Evolutionary conservation across 148 eudicot species (phyloP), one percentile per base, ranked within the genome.

Genomic region (Beta vulgaris): DNA sequence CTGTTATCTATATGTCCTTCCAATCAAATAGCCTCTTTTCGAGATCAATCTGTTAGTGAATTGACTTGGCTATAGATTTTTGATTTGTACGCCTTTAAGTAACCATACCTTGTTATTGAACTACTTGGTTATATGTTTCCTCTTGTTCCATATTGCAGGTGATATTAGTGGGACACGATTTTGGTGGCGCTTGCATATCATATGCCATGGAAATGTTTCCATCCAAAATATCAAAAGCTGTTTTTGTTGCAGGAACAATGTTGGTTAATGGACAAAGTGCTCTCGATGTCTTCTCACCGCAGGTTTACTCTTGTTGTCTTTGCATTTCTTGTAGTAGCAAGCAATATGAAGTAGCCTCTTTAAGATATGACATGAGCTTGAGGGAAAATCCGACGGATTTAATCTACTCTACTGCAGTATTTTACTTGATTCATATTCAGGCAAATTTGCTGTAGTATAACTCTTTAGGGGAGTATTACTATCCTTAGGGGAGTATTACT

Each of bases 91-190:
- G n/a, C n/a, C 43, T 31, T 9, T 25, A 9, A 55, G 4, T 28
- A 65, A 8, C 31, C n/a, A 9, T 34, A 19, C 29, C 46, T 1
- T 6, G 26, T 39, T 66, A 8, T 25, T 35, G 59, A 64, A 46
- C 21, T 19, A n/a, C 14, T 8, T 19, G 23, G 34, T 9, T 44
- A 34, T 16, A 4, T 0, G n/a, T 67, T 40, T 18, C 12, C 32
- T 28, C 19, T 64, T 73, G 80, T 63, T 36, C 16, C 15, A 49
- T 61, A 19, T 25, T 81, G 80, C 86, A 92, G 98, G 98, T 90
- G 62, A 90, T 94, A 74, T 82, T 94, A 89, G 98, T 90, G 21
- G 98, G 97, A 35, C 98, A 94, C 83, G 97, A 92, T 83, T 86
- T 92, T 83, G 98, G 98, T 40, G 98, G 98, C 42, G 87, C 91